phyloP scores from a whole-genome alignment of 2,329 filamentous ascomycete species.

The Fusarium anguioides region DNA sequence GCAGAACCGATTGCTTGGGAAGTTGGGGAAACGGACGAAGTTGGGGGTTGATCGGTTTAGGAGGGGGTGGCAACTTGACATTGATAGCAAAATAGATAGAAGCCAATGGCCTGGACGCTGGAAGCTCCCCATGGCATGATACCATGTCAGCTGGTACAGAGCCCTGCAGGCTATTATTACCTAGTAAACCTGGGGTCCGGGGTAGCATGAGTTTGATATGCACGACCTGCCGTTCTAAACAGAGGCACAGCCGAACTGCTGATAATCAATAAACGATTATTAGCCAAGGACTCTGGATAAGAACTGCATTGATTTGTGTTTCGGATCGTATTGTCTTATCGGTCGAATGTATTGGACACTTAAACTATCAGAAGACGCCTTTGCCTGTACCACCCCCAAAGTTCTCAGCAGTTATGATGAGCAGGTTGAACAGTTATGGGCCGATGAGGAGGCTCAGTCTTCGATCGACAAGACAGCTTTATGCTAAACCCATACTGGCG shows the following conservation, averaged over 20 bases:
- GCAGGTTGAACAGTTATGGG: not conserved
- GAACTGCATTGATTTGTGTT: not conserved
- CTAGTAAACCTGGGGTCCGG: constrained; percentile 34
- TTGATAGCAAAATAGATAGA: constrained; percentile 15
- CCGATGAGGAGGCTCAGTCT: not conserved
- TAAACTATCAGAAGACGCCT: constrained; percentile 20
- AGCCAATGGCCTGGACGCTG: constrained; percentile 11
- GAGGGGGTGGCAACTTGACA: constrained; percentile 15
- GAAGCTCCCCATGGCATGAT: constrained; percentile 26
- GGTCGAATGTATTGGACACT: not conserved
- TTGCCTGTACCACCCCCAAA: not conserved
- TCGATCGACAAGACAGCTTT: constrained; percentile 1
- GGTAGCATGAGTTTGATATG: constrained; percentile 24
- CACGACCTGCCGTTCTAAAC: constrained; percentile 15
- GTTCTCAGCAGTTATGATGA: not conserved
- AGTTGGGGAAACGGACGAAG: constrained; percentile 36
- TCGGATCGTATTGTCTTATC: not conserved
- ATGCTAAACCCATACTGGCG: not conserved
- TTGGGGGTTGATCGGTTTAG: constrained; percentile 22
- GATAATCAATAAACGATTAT: constrained; percentile 15
- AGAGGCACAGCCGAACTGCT: constrained; percentile 21
- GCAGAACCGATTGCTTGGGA: constrained; percentile 31
- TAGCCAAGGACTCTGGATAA: not conserved
- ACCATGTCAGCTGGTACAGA: constrained; percentile 29
- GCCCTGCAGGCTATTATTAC: constrained; percentile 20